Evolutionary conservation across 2,329 filamentous ascomycete species (phyloP).

Genomic region (Ramularia endophylla): DNA sequence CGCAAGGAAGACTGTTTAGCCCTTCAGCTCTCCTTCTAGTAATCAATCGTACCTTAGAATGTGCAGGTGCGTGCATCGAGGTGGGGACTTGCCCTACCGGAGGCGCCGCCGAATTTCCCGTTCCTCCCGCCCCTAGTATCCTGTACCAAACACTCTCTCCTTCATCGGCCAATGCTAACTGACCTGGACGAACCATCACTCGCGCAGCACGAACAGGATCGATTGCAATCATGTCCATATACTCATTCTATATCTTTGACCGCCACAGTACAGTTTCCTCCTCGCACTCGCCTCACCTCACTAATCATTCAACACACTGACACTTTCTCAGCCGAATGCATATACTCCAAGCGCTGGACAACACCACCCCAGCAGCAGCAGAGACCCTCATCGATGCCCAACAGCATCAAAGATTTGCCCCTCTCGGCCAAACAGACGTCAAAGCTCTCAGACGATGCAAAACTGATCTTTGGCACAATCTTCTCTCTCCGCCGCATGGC

Average conservation of each 20-base stretch:
- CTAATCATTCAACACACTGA: constrained; percentile 1
- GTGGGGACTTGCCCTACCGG: no score
- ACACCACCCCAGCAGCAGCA: constrained; percentile 29
- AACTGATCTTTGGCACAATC: constrained; percentile 93
- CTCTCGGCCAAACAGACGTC: constrained; percentile 11
- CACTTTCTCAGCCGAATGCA: constrained; percentile 71
- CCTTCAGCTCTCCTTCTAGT: no score
- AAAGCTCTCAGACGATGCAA: constrained; percentile 69
- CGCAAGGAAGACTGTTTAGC: no score
- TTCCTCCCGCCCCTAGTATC: no score
- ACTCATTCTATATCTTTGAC: constrained; percentile 98
- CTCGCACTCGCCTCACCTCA: constrained; percentile 6
- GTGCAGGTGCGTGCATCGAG: no score
- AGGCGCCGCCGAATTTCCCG: no score
- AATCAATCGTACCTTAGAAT: no score
- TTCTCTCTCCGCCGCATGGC: constrained; percentile 97
- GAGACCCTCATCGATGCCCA: constrained; percentile 3
- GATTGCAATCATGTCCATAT: constrained; percentile 67
- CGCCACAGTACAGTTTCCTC: constrained; percentile 93
- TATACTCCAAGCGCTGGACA: constrained; percentile 85
- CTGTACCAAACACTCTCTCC: no score
- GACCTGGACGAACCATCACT: no score
- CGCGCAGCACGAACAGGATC: no score
- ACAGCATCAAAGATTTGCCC: constrained; percentile 8
- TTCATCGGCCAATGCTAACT: no score